Percentiles rank a stretch among this genome's conserved stretches.
Evolutionary conservation across 345 rosid genomes (phyloP).

Genomic region (Sonneratia caseolaris): DNA sequence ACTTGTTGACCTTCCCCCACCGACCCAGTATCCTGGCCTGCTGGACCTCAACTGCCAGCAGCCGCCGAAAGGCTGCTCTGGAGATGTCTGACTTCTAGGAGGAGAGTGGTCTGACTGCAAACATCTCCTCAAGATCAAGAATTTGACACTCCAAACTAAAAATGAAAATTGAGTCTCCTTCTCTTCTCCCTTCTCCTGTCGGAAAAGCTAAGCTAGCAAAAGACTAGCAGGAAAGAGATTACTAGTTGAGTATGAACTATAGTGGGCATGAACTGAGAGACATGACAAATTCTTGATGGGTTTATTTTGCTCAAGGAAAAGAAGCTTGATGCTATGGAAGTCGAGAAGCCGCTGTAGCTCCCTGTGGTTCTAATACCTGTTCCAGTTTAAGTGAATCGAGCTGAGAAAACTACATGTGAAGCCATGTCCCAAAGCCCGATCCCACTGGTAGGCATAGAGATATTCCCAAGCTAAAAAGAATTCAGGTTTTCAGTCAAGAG

Average conservation of each 20-base stretch:
- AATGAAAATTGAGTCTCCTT: background rate
- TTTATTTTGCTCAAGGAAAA: background rate
- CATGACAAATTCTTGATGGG: background rate
- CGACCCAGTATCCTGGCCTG: background rate
- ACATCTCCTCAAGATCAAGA: constrained; percentile 16
- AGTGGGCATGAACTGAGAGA: no score
- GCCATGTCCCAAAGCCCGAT: background rate
- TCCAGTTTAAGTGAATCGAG: background rate
- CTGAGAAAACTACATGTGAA: background rate
- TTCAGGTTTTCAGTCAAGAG: background rate
- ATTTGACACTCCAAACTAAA: background rate
- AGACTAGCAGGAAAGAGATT: background rate
- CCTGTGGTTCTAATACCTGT: background rate
- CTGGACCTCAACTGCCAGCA: constrained; percentile 16
- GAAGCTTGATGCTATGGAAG: background rate
- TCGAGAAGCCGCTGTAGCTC: background rate
- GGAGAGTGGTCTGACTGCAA: constrained; percentile 21
- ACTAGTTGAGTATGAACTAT: background rate
- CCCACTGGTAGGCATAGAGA: background rate
- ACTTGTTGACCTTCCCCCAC: background rate
- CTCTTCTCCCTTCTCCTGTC: background rate
- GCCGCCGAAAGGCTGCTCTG: constrained; percentile 22
- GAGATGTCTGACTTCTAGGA: constrained; percentile 32
- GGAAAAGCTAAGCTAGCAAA: background rate
- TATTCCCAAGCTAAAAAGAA: background rate